phyloP scores from a whole-genome alignment of 345 rosid species.

The Bruguiera gymnorhiza region DNA sequence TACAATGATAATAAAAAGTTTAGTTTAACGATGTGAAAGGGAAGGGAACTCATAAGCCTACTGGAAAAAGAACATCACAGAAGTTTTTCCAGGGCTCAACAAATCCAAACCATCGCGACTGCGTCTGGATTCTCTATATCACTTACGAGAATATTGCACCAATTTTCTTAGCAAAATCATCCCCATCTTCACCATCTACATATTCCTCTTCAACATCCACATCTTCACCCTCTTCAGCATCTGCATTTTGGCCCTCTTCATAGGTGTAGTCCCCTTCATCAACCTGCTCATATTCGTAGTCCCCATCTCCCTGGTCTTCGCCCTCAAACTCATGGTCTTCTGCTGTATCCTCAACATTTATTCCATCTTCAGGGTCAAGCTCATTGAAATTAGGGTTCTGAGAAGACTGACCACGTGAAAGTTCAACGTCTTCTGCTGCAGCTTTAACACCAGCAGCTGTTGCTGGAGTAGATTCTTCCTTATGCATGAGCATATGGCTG shows the following conservation, averaged over 20 bases:
- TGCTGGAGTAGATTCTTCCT: slow-evolving; percentile 32
- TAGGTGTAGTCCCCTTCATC: slow-evolving; percentile 66
- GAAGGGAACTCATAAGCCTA: no score
- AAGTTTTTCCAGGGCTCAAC: not conserved
- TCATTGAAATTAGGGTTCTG: slow-evolving; percentile 26
- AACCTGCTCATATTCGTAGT: slow-evolving; percentile 29
- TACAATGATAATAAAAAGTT: no score
- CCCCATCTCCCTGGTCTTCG: slow-evolving; percentile 47
- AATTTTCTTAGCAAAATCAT: slow-evolving; percentile 60
- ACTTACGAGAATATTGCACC: slow-evolving; percentile 53
- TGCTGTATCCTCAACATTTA: slow-evolving; percentile 35
- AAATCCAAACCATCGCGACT: slow-evolving; percentile 15
- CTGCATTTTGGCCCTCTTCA: slow-evolving; percentile 65
- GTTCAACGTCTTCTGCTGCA: slow-evolving; percentile 35
- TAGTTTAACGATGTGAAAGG: no score
- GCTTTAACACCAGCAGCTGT: slow-evolving; percentile 6
- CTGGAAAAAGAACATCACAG: no score
- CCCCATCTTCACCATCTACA: slow-evolving; percentile 54
- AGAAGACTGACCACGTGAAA: slow-evolving; percentile 27
- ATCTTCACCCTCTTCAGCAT: slow-evolving; percentile 59
- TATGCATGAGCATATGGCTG: slow-evolving; percentile 5
- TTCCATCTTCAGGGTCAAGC: slow-evolving; percentile 36
- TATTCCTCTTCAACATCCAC: slow-evolving; percentile 40
- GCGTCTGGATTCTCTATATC: not conserved
- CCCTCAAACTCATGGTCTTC: slow-evolving; percentile 53